These are phyloP conservation scores for Durusdinium trenchii DNA, from an alignment of 73 alveolate species.

Conservation along the genomic window DNA sequence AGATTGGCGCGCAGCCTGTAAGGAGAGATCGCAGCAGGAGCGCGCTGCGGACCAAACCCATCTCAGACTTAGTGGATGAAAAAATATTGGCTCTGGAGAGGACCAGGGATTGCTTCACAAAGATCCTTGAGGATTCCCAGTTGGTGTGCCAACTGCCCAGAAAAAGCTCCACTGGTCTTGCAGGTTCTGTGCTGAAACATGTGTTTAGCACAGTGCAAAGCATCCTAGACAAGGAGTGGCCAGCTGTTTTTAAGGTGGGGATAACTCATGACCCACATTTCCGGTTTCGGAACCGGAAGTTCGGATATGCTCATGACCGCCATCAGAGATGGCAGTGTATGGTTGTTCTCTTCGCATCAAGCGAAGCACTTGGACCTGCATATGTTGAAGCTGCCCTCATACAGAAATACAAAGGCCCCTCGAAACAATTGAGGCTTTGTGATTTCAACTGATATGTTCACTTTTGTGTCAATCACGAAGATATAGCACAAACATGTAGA, in stretches of 20 bases:
- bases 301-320: background rate
- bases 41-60: background rate
- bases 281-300: background rate
- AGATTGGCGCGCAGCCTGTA: too few relatives aligned
- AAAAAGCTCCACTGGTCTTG: too few relatives aligned
- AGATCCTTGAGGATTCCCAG: background rate
- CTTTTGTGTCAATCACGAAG: too few relatives aligned
- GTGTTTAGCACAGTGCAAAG: background rate
- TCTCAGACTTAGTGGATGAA: background rate
- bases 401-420: background rate
- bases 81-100: background rate
- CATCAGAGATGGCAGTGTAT: background rate
- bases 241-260: background rate
- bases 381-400: constrained; percentile 27
- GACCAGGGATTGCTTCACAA: background rate
- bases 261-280: background rate
- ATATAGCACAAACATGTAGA: background rate
- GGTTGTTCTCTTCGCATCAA: background rate
- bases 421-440: background rate
- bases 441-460: too few relatives aligned
- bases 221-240: background rate
- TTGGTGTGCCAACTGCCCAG: background rate
- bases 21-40: background rate
- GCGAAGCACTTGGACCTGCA: background rate
- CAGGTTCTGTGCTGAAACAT: background rate